Evolutionary conservation across 1,284 basidiomycete genomes (phyloP), one percentile per base, ranked within the genome.

Genomic region (Ganoderma meredithae): DNA sequence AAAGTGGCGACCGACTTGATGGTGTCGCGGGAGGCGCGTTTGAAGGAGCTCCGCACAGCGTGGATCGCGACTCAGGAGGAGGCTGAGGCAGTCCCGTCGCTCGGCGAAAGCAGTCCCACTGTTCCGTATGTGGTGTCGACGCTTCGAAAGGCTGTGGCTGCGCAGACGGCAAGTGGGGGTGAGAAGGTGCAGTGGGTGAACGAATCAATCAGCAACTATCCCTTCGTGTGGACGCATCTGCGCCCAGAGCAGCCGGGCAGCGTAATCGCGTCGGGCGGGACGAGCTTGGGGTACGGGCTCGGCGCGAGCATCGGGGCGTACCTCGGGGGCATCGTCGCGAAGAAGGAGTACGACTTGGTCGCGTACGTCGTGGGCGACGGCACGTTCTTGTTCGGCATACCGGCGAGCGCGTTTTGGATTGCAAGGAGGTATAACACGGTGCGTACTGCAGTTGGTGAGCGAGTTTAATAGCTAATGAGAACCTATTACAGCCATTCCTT

Each of bases 371-470:
- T 92, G 4, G 91, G 91, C 1, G 91, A 93, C 73, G 91, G 91
- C 0, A 85, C 84, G 2, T 93, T 83, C 75, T 74, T 93, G 74
- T 93, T 92, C 75, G 83, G 88, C 1, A 86, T 91, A 0, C 91
- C 91, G 0, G 83, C 85, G 41, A 85, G 88, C 2, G 86, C 85
- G 0, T 92, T 85, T 76, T 92, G 90, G 91, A 90, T 93, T 78
- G 89, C 90, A 0, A 83, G 85, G 71, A 82, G 83, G 64, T 92
- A 92, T 76, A 80, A 88, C 33, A 88, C 90, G 41, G 90, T 90
- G 66, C 71, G 86, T 78, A 44, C 36, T 27, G 3, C 8, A 4
- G 17, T 17, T 27, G 27, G 7, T 9, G 13, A 6, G 15, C 8
- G 27, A 8, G 3, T 31, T 8, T 22, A 19, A 13, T 15, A 1